These are phyloP conservation scores for Euphorbia lathyris DNA, from an alignment of 345 rosid species.

Conservation along the genomic window DNA sequence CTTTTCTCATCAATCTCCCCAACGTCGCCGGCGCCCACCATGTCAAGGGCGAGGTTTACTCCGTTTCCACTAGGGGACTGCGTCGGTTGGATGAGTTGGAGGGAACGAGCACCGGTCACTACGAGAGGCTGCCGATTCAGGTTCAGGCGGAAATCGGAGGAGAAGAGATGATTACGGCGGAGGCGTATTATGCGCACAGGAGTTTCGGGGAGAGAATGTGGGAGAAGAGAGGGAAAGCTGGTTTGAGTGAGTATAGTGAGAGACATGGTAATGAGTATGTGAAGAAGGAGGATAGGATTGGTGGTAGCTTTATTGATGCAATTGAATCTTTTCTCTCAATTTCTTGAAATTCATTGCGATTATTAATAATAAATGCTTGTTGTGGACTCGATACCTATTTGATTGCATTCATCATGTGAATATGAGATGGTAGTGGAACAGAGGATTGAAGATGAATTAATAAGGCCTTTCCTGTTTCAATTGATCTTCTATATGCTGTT, in stretches of 20 bases:
- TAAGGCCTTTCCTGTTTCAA: too few relatives aligned
- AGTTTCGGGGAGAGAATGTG: slow-evolving; percentile 59
- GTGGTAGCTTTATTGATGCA: slow-evolving; percentile 33
- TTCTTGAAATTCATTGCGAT: not conserved
- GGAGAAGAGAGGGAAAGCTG: slow-evolving; percentile 47
- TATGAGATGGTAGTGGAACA: too few relatives aligned
- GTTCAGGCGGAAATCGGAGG: slow-evolving; percentile 7
- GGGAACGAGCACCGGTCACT: slow-evolving; percentile 54
- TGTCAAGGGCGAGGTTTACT: slow-evolving; percentile 66
- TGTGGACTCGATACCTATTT: too few relatives aligned
- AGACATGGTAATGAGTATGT: slow-evolving; percentile 37
- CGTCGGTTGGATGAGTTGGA: slow-evolving; percentile 58
- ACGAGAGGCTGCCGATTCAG: slow-evolving; percentile 56
- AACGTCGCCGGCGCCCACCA: slow-evolving; percentile 38
- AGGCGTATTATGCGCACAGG: slow-evolving; percentile 60
- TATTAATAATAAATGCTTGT: too few relatives aligned
- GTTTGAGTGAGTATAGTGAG: slow-evolving; percentile 44
- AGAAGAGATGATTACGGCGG: slow-evolving; percentile 28
- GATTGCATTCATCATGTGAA: too few relatives aligned
- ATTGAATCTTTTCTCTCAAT: slow-evolving; percentile 36
- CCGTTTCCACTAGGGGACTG: slow-evolving; percentile 51
- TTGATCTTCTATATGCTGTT: too few relatives aligned
- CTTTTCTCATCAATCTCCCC: slow-evolving; percentile 56
- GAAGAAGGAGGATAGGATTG: slow-evolving; percentile 34
- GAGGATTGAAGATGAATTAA: too few relatives aligned